Evolutionary conservation across 192 early-diverging fungal species (phyloP), one percentile per base, ranked within the genome.

Genomic region (Glomus cerebriforme): DNA sequence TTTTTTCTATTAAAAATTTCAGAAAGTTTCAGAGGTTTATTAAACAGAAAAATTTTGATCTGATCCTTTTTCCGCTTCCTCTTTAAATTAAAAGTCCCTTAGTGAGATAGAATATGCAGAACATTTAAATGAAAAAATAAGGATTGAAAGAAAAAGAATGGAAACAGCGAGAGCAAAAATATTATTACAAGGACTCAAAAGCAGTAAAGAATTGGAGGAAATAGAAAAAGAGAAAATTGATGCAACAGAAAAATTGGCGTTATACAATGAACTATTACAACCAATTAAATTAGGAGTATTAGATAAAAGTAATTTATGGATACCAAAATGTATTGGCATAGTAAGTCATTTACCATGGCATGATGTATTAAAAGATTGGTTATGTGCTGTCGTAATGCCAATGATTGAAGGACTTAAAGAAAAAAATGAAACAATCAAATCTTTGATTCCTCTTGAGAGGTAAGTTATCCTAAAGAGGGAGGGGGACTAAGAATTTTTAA

Each of bases 351-450:
- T 92, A 78, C 90, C 94, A 45, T 95, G 91, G 86, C 87, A 91
- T 79, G 88, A 92, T 64, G 79, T 95, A 24, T 82, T 93, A 54
- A 85, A 90, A 54, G 94, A 95, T 78, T 95, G 94, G 94, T 79
- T 95, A 15, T 84, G 89, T 59, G 86, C 84, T 27, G 83, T 95
- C n/a, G 63, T 91, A 19, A 64, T 86, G 9, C 85, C 90, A 1
- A 83, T 85, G 27, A 73, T 87, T 8, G 88, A 89, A 32, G 90
- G 88, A 13, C 85, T 91, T 7, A 83, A 86, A 47, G 73, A 67
- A 27, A 75, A 22, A 27, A 85, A 82, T 39, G 32, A n/a, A 27
- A 22, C 31, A 85, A 59, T 72, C 34, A 79, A n/a, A 64, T 27
- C 75, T 58, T 64, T 45, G 29, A 45, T 82, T 31, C 87, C 85